Evolutionary conservation across 768 basidiomycete genomes (phyloP).

Genomic region (Boletus fagicola): DNA sequence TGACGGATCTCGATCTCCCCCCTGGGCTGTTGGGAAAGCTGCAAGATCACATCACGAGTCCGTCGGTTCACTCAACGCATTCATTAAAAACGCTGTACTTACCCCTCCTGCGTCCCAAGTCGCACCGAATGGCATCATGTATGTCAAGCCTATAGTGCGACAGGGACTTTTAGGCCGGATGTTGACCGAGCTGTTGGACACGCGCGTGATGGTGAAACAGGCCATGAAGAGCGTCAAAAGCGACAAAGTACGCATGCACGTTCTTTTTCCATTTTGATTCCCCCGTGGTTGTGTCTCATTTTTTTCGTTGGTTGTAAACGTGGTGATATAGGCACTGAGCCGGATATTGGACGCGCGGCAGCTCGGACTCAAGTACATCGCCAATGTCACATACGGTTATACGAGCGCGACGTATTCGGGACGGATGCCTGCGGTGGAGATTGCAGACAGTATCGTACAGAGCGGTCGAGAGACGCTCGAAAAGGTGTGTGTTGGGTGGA

Average conservation of each 20-base stretch:
- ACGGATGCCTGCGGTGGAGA: slow-evolving; percentile 97
- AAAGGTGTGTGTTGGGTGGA: slow-evolving; percentile 51
- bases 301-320: neutral
- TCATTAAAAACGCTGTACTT: neutral
- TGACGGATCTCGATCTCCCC: slow-evolving; percentile 66
- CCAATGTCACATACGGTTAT: slow-evolving; percentile 95
- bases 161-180: slow-evolving; percentile 86
- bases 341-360: slow-evolving; percentile 88
- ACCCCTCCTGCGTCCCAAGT: slow-evolving; percentile 45
- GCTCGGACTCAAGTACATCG: slow-evolving; percentile 89
- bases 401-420: slow-evolving; percentile 94
- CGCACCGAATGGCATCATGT: slow-evolving; percentile 93
- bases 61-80: slow-evolving; percentile 16
- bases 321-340: slow-evolving; percentile 55
- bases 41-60: slow-evolving; percentile 75
- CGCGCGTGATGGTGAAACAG: slow-evolving; percentile 96
- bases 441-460: slow-evolving; percentile 97
- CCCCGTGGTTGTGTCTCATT: neutral
- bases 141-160: slow-evolving; percentile 81
- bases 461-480: slow-evolving; percentile 94
- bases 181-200: slow-evolving; percentile 89
- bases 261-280: neutral
- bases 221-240: slow-evolving; percentile 81
- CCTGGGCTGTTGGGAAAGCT: slow-evolving; percentile 67
- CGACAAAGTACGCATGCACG: slow-evolving; percentile 60